Percentiles rank a stretch among this genome's conserved stretches.
These are phyloP conservation scores for Lyophyllum shimeji DNA, from an alignment of 768 basidiomycete species.

Conservation along the genomic window DNA sequence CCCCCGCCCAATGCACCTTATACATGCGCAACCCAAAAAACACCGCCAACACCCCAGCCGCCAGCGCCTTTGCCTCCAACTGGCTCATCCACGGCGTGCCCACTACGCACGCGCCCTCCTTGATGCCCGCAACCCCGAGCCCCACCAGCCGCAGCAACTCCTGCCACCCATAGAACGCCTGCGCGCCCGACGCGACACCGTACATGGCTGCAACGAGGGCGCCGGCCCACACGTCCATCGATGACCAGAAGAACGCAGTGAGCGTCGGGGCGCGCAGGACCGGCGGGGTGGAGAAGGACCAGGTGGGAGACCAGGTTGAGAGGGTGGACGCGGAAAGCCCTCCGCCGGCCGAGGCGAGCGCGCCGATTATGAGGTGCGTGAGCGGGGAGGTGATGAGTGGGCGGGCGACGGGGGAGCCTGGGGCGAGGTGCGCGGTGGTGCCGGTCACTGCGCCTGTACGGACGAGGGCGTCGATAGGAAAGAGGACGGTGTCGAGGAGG, in stretches of 20 bases:
- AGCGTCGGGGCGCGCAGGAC: constrained; percentile 40
- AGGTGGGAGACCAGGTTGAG: constrained; percentile 40
- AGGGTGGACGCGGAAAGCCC: constrained; percentile 44
- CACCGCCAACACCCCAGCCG: constrained; percentile 28
- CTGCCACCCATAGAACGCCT: constrained; percentile 8
- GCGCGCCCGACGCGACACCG: constrained; percentile 7
- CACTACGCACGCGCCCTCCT: not conserved
- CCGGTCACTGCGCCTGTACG: constrained; percentile 40
- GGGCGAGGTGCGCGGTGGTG: constrained; percentile 34
- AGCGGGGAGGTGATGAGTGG: constrained; percentile 38
- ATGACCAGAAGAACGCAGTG: constrained; percentile 28
- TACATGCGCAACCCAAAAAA: constrained; percentile 36
- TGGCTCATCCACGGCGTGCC: constrained; percentile 7
- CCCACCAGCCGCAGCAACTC: constrained; percentile 14
- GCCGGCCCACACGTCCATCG: constrained; percentile 54
- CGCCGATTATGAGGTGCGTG: constrained; percentile 48
- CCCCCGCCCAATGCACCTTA: constrained; percentile 24
- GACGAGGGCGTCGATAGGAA: constrained; percentile 50
- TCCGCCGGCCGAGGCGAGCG: constrained; percentile 46
- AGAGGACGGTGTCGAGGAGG: constrained; percentile 42
- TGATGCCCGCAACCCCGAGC: not conserved
- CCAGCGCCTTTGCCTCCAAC: constrained; percentile 31
- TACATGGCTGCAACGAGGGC: constrained; percentile 34
- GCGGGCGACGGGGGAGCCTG: constrained; percentile 25
- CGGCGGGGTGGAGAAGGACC: constrained; percentile 47